Base-by-base conservation (phyloP, 768 basidiomycete genomes). In the Dacryopinax primogenitus region DNA sequence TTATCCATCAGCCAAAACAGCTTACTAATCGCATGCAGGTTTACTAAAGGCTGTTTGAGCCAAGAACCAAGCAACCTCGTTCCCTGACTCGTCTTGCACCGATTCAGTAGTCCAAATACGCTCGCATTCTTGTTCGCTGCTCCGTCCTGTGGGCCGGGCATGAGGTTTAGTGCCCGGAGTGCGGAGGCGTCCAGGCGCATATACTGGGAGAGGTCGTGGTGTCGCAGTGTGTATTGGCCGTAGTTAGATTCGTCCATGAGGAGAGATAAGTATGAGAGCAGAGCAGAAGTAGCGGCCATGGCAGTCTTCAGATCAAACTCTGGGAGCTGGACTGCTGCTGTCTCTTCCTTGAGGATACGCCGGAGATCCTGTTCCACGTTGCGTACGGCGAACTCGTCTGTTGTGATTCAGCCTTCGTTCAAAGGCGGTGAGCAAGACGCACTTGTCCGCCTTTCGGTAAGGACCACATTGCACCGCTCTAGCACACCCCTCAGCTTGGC, bases 121-220 rank as follows among this genome's bases (percentile, higher is more conserved):
- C 91, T 94, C 33, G 88, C 90, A 68, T 88, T 93, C 71, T 90
- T 87, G 63, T 84, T 85, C 1, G 83, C 78, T 6, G 81, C 82
- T 70, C 70, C 61, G 63, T 84, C 84, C 26, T 83, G 83, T 1
- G 85, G 82, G 28, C 82, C 78, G 64, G 93, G 91, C 30, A 88
- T 83, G 16, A 98, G 77, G 71, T 92, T 91, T 28, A 99, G 77
- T 0, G 96, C 96, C 62, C 88, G 83, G 18, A 98, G 78, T 0
- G 96, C 95, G 67, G 92, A 95, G 1, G 96, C 92, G 73, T 99
- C 96, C 9, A 98, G 82, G 66, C 86, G 87, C 93, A 99, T 96
- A 75, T 87, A 98, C 72, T 90, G 93, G 1, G 88, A 84, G 0
- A 99, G 79, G 72, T 98, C 93, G 72, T 99, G 94, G 0, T 87